phyloP scores from a whole-genome alignment of 176 grass and related monocot genomes.

The Melocanna baccifera region DNA sequence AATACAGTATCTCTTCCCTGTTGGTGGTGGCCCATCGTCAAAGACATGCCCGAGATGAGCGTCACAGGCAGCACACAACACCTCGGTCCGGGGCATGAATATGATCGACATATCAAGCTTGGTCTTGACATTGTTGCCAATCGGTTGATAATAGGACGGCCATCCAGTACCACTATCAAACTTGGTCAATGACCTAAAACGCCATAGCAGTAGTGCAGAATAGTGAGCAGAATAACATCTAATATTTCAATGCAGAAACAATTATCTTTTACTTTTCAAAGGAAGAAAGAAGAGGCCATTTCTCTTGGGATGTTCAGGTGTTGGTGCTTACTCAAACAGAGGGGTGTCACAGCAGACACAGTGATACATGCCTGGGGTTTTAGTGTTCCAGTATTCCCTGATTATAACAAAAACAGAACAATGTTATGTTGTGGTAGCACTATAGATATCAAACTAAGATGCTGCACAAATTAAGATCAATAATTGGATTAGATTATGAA shows the following conservation, averaged over 20 bases:
- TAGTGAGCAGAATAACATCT: not conserved
- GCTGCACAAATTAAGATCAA: not conserved
- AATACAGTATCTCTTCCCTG: conserved; percentile 76
- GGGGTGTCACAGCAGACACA: conserved; percentile 79
- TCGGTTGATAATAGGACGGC: conserved; percentile 78
- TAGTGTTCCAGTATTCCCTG: conserved; percentile 44
- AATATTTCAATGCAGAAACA: not conserved
- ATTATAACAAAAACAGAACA: conserved; percentile 13
- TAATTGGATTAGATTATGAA: not conserved
- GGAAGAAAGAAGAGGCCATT: not conserved
- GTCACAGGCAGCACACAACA: conserved; percentile 60
- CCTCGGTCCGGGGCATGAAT: conserved; percentile 83
- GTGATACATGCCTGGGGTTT: conserved; percentile 60
- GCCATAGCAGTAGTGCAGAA: not conserved
- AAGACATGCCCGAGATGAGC: conserved; percentile 87
- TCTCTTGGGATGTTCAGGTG: not conserved
- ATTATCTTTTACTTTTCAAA: not conserved
- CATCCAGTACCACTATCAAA: conserved; percentile 88
- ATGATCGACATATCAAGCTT: conserved; percentile 82
- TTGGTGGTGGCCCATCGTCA: conserved; percentile 69
- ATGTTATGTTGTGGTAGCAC: not conserved
- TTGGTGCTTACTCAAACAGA: conserved; percentile 66
- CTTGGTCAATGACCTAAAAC: conserved; percentile 70
- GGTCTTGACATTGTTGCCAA: conserved; percentile 63
- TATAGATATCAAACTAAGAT: not conserved